Evolutionary conservation across 768 basidiomycete genomes (phyloP).

Genomic region (Mycena polygramma): DNA sequence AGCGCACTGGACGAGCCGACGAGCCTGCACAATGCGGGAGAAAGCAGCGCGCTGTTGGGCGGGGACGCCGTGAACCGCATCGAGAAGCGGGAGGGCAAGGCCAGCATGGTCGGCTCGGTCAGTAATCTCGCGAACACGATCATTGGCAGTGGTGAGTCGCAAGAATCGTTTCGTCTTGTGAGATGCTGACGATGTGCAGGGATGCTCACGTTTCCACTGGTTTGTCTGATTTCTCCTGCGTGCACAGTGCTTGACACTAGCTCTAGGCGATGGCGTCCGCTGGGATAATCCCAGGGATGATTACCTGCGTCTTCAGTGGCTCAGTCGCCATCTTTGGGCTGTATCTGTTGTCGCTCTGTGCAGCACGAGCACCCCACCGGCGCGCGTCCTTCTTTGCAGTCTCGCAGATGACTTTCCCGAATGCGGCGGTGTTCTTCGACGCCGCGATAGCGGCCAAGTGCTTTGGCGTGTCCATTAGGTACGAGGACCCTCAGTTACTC

Average conservation of each 20-base stretch:
- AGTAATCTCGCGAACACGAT: constrained; percentile 92
- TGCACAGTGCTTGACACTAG: constrained; percentile 20
- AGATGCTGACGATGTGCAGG: constrained; percentile 56
- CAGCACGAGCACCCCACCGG: constrained; percentile 79
- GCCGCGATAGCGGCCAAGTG: constrained; percentile 96
- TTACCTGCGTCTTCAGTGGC: constrained; percentile 90
- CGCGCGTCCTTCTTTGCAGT: constrained; percentile 88
- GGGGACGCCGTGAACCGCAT: constrained; percentile 45
- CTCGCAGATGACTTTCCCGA: constrained; percentile 89
- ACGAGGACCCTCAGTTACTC: constrained; percentile 37
- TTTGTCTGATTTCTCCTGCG: constrained; percentile 47
- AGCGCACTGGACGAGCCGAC: constrained; percentile 45
- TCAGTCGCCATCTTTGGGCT: constrained; percentile 84
- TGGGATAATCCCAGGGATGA: constrained; percentile 89
- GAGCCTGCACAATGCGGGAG: constrained; percentile 50
- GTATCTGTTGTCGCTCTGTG: constrained; percentile 89
- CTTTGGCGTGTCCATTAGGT: constrained; percentile 96
- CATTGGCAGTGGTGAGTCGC: constrained; percentile 83
- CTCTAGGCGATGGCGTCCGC: constrained; percentile 90
- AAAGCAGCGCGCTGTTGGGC: constrained; percentile 74
- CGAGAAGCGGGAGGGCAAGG: constrained; percentile 70
- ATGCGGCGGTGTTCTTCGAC: constrained; percentile 90
- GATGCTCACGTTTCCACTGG: constrained; percentile 91
- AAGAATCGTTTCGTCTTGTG: constrained; percentile 5
- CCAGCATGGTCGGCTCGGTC: constrained; percentile 74